Conservation (phyloP, 345 rosid species). For the Lumnitzera littorea region DNA sequence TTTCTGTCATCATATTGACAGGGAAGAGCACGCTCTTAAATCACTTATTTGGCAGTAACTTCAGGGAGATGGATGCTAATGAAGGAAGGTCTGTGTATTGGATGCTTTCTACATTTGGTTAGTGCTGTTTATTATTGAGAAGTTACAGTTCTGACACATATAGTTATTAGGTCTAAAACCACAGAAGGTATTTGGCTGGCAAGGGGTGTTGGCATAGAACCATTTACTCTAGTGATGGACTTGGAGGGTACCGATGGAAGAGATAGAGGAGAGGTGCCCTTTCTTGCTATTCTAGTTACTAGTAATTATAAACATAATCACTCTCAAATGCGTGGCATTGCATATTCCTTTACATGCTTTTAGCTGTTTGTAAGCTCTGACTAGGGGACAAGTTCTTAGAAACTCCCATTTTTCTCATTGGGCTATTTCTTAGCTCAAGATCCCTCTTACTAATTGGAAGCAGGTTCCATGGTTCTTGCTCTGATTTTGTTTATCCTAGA, state of each 20-base stretch:
- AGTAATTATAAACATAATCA: background rate
- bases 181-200: conserved; percentile 99
- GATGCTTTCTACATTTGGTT: background rate
- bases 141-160: background rate
- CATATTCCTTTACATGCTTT: too few relatives aligned
- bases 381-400: too few relatives aligned
- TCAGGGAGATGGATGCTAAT: conserved; percentile 99
- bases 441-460: too few relatives aligned
- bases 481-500: too few relatives aligned
- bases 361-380: too few relatives aligned
- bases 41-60: conserved; percentile 80
- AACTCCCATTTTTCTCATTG: too few relatives aligned
- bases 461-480: too few relatives aligned
- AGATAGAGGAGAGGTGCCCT: conserved; percentile 95
- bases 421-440: too few relatives aligned
- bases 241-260: conserved; percentile 99
- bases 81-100: conserved; percentile 67
- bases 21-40: conserved; percentile 97
- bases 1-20: conserved; percentile 31
- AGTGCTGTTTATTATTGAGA: background rate
- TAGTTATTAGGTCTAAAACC: conserved; percentile 73
- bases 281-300: background rate
- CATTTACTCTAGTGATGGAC: conserved; percentile 93
- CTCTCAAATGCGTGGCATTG: background rate
- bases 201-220: conserved; percentile 81